These are phyloP conservation scores for Blastobotrys apis DNA, from an alignment of 1,139 yeast species.

Conservation along the genomic window DNA sequence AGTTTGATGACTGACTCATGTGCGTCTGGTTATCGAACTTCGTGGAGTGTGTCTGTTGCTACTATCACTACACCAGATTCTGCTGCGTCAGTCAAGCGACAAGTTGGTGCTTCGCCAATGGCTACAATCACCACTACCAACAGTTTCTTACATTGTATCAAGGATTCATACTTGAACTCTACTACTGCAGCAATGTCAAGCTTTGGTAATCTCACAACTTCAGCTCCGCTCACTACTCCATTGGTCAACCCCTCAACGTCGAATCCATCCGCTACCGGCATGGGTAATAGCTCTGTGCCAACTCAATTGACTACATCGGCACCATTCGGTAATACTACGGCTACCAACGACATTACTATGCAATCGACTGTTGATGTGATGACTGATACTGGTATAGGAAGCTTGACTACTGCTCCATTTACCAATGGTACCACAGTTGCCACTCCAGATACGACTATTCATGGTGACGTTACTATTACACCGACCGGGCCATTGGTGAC, in stretches of 20 bases:
- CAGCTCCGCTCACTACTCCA: too few species aligned
- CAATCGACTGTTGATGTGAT: background rate
- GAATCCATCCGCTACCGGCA: background rate
- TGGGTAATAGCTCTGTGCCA: background rate
- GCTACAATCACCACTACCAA: background rate
- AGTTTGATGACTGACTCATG: slow-evolving; percentile 1
- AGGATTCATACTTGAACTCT: background rate
- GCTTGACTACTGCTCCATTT: background rate
- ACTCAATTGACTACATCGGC: too few species aligned
- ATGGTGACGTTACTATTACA: background rate
- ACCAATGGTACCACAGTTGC: background rate
- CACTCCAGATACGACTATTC: background rate
- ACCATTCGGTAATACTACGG: slow-evolving; percentile 1
- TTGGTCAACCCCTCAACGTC: too few species aligned
- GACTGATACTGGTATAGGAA: background rate
- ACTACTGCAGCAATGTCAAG: too few species aligned
- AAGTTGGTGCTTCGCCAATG: background rate
- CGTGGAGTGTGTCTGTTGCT: background rate
- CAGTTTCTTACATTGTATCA: slow-evolving; percentile 1
- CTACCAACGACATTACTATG: background rate
- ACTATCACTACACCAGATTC: background rate
- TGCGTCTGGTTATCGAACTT: background rate
- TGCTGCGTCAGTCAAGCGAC: background rate
- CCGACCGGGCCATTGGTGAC: background rate
- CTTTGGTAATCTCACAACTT: too few species aligned